These are phyloP conservation scores for Suhomyces sp. DNA, from an alignment of 805 yeast genomes.

Conservation along the genomic window DNA sequence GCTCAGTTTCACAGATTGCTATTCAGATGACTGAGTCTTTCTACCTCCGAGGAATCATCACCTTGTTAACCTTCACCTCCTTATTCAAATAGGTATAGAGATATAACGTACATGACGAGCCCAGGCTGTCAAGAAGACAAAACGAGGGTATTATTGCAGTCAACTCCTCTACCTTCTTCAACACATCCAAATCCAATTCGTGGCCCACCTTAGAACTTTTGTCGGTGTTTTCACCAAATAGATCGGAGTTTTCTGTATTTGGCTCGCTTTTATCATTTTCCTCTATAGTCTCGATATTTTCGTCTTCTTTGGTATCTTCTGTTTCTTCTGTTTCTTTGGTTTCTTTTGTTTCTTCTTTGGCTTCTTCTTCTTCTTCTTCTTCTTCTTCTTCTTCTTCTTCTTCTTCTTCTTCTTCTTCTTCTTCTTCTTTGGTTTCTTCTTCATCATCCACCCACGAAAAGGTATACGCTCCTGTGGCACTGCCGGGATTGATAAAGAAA, in stretches of 20 bases:
- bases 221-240: conserved; percentile 1
- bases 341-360: conserved; percentile 3
- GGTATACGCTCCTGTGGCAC: conserved; percentile 88
- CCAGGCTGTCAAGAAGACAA: conserved; percentile 84
- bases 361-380: conserved; percentile 6
- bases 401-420: background rate
- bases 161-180: conserved; percentile 19
- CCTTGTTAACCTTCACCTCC: conserved; percentile 89
- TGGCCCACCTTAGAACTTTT: background rate
- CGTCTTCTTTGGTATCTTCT: background rate
- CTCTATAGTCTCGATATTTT: conserved; percentile 1
- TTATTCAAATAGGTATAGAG: conserved; percentile 78
- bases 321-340: background rate
- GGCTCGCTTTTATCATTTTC: conserved; percentile 5
- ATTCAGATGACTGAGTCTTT: no score
- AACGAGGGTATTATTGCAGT: conserved; percentile 66
- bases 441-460: conserved; percentile 61
- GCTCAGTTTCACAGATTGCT: no score
- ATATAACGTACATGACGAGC: conserved; percentile 71
- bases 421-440: conserved; percentile 33
- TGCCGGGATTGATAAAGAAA: conserved; percentile 94
- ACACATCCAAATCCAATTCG: conserved; percentile 9
- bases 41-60: conserved; percentile 28
- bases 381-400: conserved; percentile 7
- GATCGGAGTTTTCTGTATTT: conserved; percentile 16